Percentiles rank a stretch among this genome's conserved stretches.
Conservation (phyloP, 1,139 yeast genomes). For the Blastobotrys capitulatus region DNA sequence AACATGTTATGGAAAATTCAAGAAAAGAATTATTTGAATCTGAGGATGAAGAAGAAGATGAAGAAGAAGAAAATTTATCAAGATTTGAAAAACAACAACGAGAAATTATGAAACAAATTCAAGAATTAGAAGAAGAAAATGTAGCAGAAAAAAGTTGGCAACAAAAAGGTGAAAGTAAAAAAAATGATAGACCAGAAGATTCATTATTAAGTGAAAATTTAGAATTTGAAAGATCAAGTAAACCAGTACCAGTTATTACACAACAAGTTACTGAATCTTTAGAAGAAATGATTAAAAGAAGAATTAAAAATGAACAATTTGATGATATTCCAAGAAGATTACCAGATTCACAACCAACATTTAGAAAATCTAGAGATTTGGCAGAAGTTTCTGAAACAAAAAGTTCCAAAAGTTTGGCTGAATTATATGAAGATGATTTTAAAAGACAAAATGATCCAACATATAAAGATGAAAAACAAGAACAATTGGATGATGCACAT, state of each 20-base stretch:
- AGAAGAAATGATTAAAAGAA: slow-evolving; percentile 81
- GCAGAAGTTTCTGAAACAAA: slow-evolving; percentile 78
- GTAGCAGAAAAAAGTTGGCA: slow-evolving; percentile 93
- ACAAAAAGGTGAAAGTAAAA: slow-evolving; percentile 84
- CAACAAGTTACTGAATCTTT: slow-evolving; percentile 78
- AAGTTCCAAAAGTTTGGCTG: slow-evolving; percentile 84
- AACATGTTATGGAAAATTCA: slow-evolving; percentile 48
- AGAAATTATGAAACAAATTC: slow-evolving; percentile 70
- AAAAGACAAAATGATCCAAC: slow-evolving; percentile 42
- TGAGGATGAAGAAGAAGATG: slow-evolving; percentile 33
- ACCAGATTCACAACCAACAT: slow-evolving; percentile 52
- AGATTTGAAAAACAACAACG: slow-evolving; percentile 81
- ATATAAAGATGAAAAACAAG: slow-evolving; percentile 40
- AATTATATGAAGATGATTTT: slow-evolving; percentile 83
- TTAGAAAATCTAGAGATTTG: slow-evolving; percentile 40
- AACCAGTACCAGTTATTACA: slow-evolving; percentile 90
- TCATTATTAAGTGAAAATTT: slow-evolving; percentile 56
- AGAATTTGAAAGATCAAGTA: slow-evolving; percentile 68
- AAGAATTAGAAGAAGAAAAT: slow-evolving; percentile 74
- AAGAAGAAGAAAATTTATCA: slow-evolving; percentile 45
- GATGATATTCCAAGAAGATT: slow-evolving; percentile 79
- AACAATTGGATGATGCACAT: slow-evolving; percentile 65
- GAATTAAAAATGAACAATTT: slow-evolving; percentile 69
- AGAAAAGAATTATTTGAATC: slow-evolving; percentile 54
- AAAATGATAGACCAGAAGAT: slow-evolving; percentile 77